Evolutionary conservation across 2,329 filamentous ascomycete species (phyloP).

Genomic region (Exophiala alcalophila): DNA sequence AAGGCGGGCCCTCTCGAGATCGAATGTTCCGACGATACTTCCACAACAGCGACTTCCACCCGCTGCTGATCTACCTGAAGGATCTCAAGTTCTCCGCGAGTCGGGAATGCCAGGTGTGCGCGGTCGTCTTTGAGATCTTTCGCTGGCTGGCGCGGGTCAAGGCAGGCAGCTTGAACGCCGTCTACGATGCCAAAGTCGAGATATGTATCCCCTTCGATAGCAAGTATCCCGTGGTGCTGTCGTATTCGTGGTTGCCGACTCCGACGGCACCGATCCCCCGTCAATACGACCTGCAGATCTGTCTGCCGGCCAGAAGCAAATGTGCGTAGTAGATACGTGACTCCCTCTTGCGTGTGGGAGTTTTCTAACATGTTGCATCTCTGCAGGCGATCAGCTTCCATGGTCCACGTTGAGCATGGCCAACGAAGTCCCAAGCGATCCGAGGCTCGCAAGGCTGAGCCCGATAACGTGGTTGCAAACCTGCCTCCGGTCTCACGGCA

Average conservation of each 20-base stretch:
- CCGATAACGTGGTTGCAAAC: conserved; percentile 7
- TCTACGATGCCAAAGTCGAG: conserved; percentile 12
- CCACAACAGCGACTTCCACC: conserved; percentile 11
- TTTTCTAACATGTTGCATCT: too few relatives aligned
- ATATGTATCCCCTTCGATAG: conserved; percentile 12
- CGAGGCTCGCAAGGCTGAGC: conserved; percentile 6
- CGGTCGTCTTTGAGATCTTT: conserved; percentile 15
- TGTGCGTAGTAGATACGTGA: too few relatives aligned
- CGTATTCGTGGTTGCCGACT: conserved; percentile 11
- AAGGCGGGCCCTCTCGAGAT: conserved; percentile 13
- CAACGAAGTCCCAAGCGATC: conserved; percentile 8
- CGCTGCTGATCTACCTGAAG: conserved; percentile 3
- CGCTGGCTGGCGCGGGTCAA: conserved; percentile 11
- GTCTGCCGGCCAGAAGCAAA: conserved; percentile 3
- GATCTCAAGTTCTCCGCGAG: conserved; percentile 18
- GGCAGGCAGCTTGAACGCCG: conserved; percentile 1
- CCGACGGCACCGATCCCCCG: conserved; percentile 8
- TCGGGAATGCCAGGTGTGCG: conserved; percentile 11
- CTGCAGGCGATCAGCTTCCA: conserved; percentile 5
- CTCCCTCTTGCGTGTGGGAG: too few relatives aligned
- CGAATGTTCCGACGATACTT: conserved; percentile 14
- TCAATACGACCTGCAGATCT: conserved; percentile 11
- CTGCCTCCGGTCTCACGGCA: conserved; percentile 4
- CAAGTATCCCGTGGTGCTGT: conserved; percentile 10
- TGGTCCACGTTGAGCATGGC: conserved; percentile 10